Evolutionary conservation across 2,329 filamentous ascomycete species (phyloP).

Genomic region (Scedosporium apiospermum): DNA sequence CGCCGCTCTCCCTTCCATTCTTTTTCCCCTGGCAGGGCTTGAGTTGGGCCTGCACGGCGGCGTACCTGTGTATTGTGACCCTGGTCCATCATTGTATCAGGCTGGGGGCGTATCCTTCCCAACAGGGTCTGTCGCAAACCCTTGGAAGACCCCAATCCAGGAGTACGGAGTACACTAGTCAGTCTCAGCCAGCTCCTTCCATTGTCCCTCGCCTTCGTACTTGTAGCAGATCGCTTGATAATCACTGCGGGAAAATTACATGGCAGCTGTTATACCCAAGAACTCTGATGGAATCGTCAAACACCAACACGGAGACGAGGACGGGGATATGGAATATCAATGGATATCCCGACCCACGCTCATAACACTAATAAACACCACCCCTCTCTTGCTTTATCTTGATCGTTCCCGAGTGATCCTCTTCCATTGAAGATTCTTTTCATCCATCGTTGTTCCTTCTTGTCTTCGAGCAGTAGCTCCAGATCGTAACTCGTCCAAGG

Average conservation of each 20-base stretch:
- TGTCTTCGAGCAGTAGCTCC: not conserved
- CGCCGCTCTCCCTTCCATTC: not conserved
- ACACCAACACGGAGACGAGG: not conserved
- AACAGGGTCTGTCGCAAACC: not conserved
- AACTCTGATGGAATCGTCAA: not conserved
- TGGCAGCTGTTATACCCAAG: not conserved
- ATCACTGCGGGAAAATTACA: not conserved
- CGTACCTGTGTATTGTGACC: not conserved
- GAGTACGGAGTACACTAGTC: not conserved
- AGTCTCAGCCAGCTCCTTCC: not conserved
- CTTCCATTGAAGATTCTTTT: not conserved
- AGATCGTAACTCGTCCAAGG: not conserved
- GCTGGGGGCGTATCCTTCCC: not conserved
- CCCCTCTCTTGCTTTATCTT: not conserved
- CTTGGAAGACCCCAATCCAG: not conserved
- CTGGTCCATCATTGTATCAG: conserved; percentile 1
- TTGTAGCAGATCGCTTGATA: not conserved
- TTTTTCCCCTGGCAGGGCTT: not conserved
- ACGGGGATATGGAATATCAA: too few species aligned
- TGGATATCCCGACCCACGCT: not conserved
- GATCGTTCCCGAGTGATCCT: not conserved
- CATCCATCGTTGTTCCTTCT: not conserved
- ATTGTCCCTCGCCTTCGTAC: not conserved
- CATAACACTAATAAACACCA: not conserved
- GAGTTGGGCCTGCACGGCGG: not conserved